A percentile compares a stretch with the other conserved stretches of the same genome.
Conservation (phyloP, 345 rosid genomes). For the Aquilaria yunnanensis region DNA sequence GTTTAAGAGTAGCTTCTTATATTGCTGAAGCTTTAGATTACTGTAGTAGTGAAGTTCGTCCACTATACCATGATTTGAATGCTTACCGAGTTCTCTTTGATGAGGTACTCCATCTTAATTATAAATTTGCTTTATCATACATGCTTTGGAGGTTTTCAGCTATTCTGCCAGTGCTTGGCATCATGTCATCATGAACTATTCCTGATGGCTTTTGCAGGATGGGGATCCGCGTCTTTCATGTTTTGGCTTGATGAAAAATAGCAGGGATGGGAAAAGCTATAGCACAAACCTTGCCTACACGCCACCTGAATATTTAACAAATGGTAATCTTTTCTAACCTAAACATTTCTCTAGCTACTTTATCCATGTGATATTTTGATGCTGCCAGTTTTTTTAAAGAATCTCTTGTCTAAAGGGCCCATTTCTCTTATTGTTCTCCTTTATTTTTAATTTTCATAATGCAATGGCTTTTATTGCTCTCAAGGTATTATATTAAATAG, state of each 20-base stretch:
- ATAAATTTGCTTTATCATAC: not conserved
- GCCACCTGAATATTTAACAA: slow-evolving; percentile 82
- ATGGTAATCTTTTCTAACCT: slow-evolving; percentile 36
- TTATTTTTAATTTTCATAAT: too few species aligned
- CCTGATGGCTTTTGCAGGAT: slow-evolving; percentile 39
- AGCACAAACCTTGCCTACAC: slow-evolving; percentile 87
- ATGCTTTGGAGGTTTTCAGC: not conserved
- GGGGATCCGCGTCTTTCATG: slow-evolving; percentile 93
- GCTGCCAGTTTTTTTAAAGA: too few species aligned
- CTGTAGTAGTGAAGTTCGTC: slow-evolving; percentile 64
- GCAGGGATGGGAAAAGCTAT: slow-evolving; percentile 87
- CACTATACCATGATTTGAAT: slow-evolving; percentile 83
- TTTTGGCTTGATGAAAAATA: slow-evolving; percentile 91
- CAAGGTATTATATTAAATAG: too few species aligned
- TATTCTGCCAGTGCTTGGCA: slow-evolving; percentile 3
- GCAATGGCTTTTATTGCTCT: too few species aligned
- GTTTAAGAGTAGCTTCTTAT: slow-evolving; percentile 76
- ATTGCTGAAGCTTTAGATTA: slow-evolving; percentile 90
- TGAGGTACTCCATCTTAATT: slow-evolving; percentile 46
- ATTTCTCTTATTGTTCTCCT: too few species aligned
- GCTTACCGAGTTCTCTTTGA: slow-evolving; percentile 92
- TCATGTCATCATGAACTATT: slow-evolving; percentile 1
- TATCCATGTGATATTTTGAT: not conserved
- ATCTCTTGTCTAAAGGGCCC: too few species aligned
- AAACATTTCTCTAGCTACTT: not conserved